phyloP scores from a whole-genome alignment of 1,284 basidiomycete species.

The Moniliophthora roreri region DNA sequence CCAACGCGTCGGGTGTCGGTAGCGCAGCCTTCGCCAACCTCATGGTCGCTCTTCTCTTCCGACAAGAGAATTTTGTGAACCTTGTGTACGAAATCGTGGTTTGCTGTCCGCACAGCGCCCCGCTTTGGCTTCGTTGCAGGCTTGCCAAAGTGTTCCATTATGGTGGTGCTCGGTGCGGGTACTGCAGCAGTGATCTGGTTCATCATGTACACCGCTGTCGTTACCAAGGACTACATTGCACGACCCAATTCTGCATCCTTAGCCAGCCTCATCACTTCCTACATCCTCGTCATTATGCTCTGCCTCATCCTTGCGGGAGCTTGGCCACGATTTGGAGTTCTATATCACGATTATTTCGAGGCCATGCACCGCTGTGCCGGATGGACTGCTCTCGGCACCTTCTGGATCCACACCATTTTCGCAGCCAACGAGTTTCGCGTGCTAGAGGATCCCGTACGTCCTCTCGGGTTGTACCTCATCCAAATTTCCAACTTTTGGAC shows the following conservation, averaged over 20 bases:
- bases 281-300: constrained; percentile 28
- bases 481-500: constrained; percentile 32
- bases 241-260: constrained; percentile 19
- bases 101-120: constrained; percentile 28
- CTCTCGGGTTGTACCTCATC: constrained; percentile 25
- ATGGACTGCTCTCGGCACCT: constrained; percentile 30
- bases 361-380: constrained; percentile 31
- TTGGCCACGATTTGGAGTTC: constrained; percentile 29
- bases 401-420: constrained; percentile 28
- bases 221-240: constrained; percentile 28
- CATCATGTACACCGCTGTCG: constrained; percentile 29
- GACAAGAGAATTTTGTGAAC: constrained; percentile 38
- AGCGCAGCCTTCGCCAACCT: constrained; percentile 35
- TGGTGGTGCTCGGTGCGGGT: constrained; percentile 33
- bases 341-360: constrained; percentile 34
- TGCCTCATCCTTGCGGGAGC: constrained; percentile 29
- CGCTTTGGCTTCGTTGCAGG: constrained; percentile 28
- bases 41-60: constrained; percentile 33
- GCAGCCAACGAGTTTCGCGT: constrained; percentile 15
- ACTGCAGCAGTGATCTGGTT: constrained; percentile 33
- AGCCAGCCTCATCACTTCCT: constrained; percentile 24
- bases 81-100: constrained; percentile 31
- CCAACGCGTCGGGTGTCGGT: constrained; percentile 27
- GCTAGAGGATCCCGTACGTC: constrained; percentile 16
- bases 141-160: constrained; percentile 35